Conservation (phyloP, 805 yeast species). For the Pichia phayaonensis region DNA sequence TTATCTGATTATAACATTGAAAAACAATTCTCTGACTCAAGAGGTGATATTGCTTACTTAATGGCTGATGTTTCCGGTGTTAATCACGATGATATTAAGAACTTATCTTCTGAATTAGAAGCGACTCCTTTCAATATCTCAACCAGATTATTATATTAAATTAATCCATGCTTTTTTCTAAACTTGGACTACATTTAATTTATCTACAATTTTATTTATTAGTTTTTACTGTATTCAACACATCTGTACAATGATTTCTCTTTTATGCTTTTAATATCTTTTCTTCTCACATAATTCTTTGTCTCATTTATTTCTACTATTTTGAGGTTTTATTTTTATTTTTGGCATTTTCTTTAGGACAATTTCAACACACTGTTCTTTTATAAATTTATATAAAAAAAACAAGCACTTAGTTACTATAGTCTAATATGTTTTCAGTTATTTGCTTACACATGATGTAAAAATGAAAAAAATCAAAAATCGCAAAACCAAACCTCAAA, state of each 20-base stretch:
- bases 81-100: slow-evolving; percentile 70
- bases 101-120: slow-evolving; percentile 76
- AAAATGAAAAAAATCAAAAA: too few relatives aligned
- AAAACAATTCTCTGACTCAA: slow-evolving; percentile 96
- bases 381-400: not conserved
- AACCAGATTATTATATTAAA: slow-evolving; percentile 79
- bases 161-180: not conserved
- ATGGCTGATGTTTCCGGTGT: slow-evolving; percentile 96
- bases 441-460: not conserved
- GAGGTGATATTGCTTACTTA: slow-evolving; percentile 92
- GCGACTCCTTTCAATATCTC: slow-evolving; percentile 85
- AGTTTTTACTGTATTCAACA: not conserved
- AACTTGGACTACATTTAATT: too few relatives aligned
- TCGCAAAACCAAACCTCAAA: not conserved
- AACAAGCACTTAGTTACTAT: too few relatives aligned
- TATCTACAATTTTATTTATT: not conserved
- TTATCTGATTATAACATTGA: slow-evolving; percentile 92
- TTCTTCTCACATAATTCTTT: not conserved
- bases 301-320: not conserved
- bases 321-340: not conserved
- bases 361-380: slow-evolving; percentile 5
- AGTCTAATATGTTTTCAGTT: not conserved
- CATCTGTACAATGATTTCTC: not conserved
- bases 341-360: not conserved
- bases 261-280: not conserved